phyloP scores from a whole-genome alignment of 139 green algal species.

The Coelastrella sp. region DNA sequence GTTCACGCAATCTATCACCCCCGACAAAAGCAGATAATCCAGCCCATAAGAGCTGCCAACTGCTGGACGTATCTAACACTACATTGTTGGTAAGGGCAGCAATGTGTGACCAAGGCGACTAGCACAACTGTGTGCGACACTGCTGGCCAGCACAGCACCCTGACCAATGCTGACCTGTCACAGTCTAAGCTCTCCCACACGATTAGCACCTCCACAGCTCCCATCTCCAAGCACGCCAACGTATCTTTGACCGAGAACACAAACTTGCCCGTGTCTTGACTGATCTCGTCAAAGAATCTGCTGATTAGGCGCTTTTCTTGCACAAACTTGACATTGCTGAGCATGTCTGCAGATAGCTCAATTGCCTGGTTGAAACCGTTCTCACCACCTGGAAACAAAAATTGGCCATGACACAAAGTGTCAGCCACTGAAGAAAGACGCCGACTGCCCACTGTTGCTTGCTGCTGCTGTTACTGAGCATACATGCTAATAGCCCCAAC shows the following conservation, averaged over 20 bases:
- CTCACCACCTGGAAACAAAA: conserved; percentile 58
- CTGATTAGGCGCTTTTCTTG: conserved; percentile 82
- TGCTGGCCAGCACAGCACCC: not conserved
- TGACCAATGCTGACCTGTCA: conserved; percentile 35
- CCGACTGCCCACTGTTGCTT: no score
- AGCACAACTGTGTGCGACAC: no score
- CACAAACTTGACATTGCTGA: conserved; percentile 99
- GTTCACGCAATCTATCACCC: no score
- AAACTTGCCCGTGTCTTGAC: conserved; percentile 92
- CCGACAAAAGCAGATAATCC: no score
- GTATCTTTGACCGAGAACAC: conserved; percentile 97
- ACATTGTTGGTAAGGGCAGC: no score
- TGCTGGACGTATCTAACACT: not conserved
- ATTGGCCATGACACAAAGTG: not conserved
- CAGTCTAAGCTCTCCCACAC: conserved; percentile 97
- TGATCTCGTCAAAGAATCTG: conserved; percentile 99
- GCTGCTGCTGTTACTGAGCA: no score
- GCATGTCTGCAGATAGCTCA: conserved; percentile 95
- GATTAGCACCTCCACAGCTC: conserved; percentile 98
- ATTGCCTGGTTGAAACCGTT: conserved; percentile 99
- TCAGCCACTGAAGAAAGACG: no score
- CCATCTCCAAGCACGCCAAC: conserved; percentile 97
- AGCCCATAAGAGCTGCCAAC: not conserved
- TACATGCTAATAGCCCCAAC: no score
- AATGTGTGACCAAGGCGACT: no score